Conservation (phyloP, 208 protist genomes). For the Trypanosoma vivax region DNA sequence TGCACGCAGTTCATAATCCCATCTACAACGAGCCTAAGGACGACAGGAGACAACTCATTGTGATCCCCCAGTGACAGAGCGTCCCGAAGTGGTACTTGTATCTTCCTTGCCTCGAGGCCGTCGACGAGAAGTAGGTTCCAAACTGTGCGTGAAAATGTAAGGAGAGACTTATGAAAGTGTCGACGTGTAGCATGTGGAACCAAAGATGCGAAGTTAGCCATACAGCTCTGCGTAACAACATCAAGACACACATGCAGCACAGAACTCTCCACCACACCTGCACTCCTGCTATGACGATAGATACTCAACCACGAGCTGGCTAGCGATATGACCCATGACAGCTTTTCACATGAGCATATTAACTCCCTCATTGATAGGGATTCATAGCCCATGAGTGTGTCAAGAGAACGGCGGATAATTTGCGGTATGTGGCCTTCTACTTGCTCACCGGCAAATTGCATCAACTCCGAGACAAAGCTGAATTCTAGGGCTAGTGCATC, state of each 20-base stretch:
- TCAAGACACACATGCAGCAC: conserved; percentile 10
- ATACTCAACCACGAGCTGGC: conserved; percentile 12
- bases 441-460: conserved; percentile 29
- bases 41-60: neutral
- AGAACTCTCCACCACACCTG: conserved; percentile 2
- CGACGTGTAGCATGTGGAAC: conserved; percentile 1
- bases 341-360: conserved; percentile 12
- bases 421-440: conserved; percentile 14
- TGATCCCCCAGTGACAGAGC: conserved; percentile 6
- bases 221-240: conserved; percentile 8
- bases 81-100: conserved; percentile 6
- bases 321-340: conserved; percentile 19
- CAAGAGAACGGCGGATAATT: conserved; percentile 2
- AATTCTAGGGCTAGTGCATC: conserved; percentile 38
- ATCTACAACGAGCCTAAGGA: conserved; percentile 13
- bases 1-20: conserved; percentile 16
- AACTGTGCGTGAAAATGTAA: conserved; percentile 11
- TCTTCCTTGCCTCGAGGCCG: conserved; percentile 1
- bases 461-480: conserved; percentile 31
- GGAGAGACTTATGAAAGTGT: conserved; percentile 18
- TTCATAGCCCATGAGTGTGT: conserved; percentile 1
- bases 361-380: neutral
- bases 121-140: conserved; percentile 17
- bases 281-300: conserved; percentile 9
- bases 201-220: neutral